Conservation (phyloP, 23 red algal genomes). For the Gracilaria vermiculophylla region DNA sequence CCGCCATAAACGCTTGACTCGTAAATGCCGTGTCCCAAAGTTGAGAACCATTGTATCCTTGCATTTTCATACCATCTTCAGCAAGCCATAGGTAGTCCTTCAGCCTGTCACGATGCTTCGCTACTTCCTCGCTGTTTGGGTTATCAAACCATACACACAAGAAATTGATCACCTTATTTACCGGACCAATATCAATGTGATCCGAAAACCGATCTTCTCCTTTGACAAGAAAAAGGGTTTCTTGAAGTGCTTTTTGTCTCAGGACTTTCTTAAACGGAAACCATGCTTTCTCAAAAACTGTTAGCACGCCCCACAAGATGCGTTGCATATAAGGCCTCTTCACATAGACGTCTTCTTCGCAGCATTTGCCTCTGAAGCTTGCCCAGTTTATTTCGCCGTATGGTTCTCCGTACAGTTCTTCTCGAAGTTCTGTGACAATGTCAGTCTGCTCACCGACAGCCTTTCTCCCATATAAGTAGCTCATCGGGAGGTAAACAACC, state of each 20-base stretch:
- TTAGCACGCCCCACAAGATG: conserved; percentile 81
- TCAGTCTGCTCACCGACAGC: conserved; percentile 57
- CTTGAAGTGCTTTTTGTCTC: conserved; percentile 59
- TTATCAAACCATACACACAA: conserved; percentile 85
- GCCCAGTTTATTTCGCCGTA: conserved; percentile 82
- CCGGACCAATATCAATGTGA: conserved; percentile 92
- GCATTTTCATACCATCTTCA: conserved; percentile 99
- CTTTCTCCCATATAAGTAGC: conserved; percentile 89
- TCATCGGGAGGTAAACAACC: conserved; percentile 95
- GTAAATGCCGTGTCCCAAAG: conserved; percentile 99
- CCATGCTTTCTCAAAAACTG: conserved; percentile 63
- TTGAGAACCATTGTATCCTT: conserved; percentile 99
- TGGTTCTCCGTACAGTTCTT: conserved; percentile 84
- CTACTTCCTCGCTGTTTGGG: conserved; percentile 52
- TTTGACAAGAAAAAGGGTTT: conserved; percentile 74
- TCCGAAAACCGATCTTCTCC: conserved; percentile 86
- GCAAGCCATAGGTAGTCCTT: conserved; percentile 98
- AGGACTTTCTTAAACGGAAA: conserved; percentile 74
- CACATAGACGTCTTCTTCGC: conserved; percentile 82
- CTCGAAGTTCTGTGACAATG: conserved; percentile 69
- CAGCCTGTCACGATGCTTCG: conserved; percentile 77
- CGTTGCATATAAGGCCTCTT: conserved; percentile 81
- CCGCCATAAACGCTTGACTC: conserved; percentile 77
- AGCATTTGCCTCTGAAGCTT: conserved; percentile 69
- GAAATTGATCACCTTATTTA: conserved; percentile 99